phyloP scores from a whole-genome alignment of 1,284 basidiomycete species.

The Ustilago curta region DNA sequence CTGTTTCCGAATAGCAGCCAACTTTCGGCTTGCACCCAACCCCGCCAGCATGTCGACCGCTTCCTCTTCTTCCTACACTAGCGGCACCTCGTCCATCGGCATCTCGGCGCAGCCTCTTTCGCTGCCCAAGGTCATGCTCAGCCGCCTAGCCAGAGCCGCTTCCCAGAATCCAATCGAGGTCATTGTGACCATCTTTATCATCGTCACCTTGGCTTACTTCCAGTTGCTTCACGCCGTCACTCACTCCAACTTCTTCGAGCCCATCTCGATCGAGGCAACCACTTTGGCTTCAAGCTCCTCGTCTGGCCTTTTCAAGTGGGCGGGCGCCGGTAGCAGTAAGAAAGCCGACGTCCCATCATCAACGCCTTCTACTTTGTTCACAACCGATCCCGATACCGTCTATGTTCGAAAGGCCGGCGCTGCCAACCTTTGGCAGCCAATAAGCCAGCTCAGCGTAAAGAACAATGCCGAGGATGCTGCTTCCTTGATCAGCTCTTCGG shows the following conservation, averaged over 20 bases:
- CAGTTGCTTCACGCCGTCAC: slow-evolving; percentile 88
- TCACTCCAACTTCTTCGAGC: slow-evolving; percentile 71
- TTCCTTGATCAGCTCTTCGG: slow-evolving; percentile 15
- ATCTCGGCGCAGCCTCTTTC: slow-evolving; percentile 45
- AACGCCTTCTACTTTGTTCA: neutral
- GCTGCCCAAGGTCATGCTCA: slow-evolving; percentile 51
- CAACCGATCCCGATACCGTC: slow-evolving; percentile 32
- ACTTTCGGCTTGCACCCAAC: neutral
- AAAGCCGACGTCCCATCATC: neutral
- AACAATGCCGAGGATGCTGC: slow-evolving; percentile 22
- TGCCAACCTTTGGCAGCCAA: slow-evolving; percentile 41
- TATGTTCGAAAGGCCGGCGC: slow-evolving; percentile 46
- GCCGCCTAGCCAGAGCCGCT: slow-evolving; percentile 45
- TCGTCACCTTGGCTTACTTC: slow-evolving; percentile 91
- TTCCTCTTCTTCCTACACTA: slow-evolving; percentile 42
- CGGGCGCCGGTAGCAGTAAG: slow-evolving; percentile 21
- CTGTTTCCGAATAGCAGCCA: slow-evolving; percentile 6
- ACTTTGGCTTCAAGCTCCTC: slow-evolving; percentile 52
- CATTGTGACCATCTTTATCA: slow-evolving; percentile 85
- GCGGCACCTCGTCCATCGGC: slow-evolving; percentile 43
- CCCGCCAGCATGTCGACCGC: slow-evolving; percentile 36
- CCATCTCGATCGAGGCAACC: slow-evolving; percentile 54
- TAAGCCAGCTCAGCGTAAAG: slow-evolving; percentile 25
- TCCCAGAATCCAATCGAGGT: slow-evolving; percentile 76
- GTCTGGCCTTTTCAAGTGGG: slow-evolving; percentile 49